A percentile compares a stretch with the other conserved stretches of the same genome.
Evolutionary conservation across 2,329 filamentous ascomycete species (phyloP).

Genomic region (Ophiosphaerella herpotricha): DNA sequence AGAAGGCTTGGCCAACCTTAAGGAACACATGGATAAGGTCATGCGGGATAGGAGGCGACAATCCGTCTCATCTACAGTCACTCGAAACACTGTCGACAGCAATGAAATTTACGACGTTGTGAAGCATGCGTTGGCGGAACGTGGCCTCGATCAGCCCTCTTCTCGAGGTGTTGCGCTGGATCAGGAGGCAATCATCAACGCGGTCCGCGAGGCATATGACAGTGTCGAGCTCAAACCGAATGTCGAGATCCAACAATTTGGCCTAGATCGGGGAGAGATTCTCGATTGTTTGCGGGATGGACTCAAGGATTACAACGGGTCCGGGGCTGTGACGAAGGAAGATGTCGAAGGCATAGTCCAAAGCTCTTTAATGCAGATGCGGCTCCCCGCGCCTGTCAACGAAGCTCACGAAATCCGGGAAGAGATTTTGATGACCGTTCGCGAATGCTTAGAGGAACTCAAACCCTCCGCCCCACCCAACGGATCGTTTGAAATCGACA

Average conservation of each 20-base stretch:
- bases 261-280: conserved; percentile 87
- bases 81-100: conserved; percentile 71
- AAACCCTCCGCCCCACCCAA: conserved; percentile 52
- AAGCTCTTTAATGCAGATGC: conserved; percentile 82
- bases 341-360: conserved; percentile 85
- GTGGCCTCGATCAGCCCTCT: conserved; percentile 52
- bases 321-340: conserved; percentile 70
- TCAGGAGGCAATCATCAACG: conserved; percentile 82
- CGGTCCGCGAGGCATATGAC: conserved; percentile 89
- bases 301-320: conserved; percentile 72
- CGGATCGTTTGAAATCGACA: conserved; percentile 48
- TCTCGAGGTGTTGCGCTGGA: conserved; percentile 48
- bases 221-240: conserved; percentile 80
- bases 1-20: conserved; percentile 79
- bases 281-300: conserved; percentile 85
- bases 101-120: conserved; percentile 86
- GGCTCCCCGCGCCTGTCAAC: conserved; percentile 72
- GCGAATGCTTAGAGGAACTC: conserved; percentile 84
- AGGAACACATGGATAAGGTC: conserved; percentile 79
- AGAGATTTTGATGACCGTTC: conserved; percentile 81
- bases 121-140: conserved; percentile 71
- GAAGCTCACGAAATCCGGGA: conserved; percentile 74
- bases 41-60: conserved; percentile 75
- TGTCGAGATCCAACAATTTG: conserved; percentile 86
- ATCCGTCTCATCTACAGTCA: conserved; percentile 65